Evolutionary conservation across 805 yeast genomes (phyloP), one percentile per base, ranked within the genome.

Genomic region (Ogataea methylovora): DNA sequence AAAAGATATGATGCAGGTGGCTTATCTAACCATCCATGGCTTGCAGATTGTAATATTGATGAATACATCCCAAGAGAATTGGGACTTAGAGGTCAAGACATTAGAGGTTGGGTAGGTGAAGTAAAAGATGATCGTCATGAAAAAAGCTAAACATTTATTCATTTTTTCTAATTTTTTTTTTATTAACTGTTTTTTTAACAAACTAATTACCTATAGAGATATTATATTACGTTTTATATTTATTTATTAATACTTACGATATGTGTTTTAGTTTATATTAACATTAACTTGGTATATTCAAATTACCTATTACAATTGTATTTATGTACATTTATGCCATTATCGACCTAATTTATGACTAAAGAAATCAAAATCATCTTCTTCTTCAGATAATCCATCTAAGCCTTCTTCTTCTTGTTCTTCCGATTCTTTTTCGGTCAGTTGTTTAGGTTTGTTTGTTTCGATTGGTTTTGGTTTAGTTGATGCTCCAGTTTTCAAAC

Each of bases 1-100:
- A 63, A 63, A 10, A 60, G 84, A 34, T 67, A 62, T 33, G 82
- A 76, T 56, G 71, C 77, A 19, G 71, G 73, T 25, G 63, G 73
- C 7, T 61, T 76, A 52, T 56, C 69, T 30, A 59, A 65, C 21
- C 81, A 75, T 49, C 67, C 73, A 4, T 77, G 78, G 76, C 52
- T 75, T n/a, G 39, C 39, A 7, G 56, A 49, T 28, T 40, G 49
- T 31, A 37, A 41, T 18, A 38, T 39, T n/a, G 56, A 45, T 12
- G 50, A 45, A 25, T 35, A 32, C 8, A 30, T 56, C 12, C 47
- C 44, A 20, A 39, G 62, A 21, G 43, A 43, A 15, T 49, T 32
- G 33, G 63, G 63, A 1, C 26, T 48, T 9, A 43, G 45, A 20
- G 65, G 64, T 8, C 54, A 54, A 30, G 60, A 52, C 33, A 58